Evolutionary conservation across 2,329 filamentous ascomycete species (phyloP).

Genomic region (Ophiocordyceps sinensis): DNA sequence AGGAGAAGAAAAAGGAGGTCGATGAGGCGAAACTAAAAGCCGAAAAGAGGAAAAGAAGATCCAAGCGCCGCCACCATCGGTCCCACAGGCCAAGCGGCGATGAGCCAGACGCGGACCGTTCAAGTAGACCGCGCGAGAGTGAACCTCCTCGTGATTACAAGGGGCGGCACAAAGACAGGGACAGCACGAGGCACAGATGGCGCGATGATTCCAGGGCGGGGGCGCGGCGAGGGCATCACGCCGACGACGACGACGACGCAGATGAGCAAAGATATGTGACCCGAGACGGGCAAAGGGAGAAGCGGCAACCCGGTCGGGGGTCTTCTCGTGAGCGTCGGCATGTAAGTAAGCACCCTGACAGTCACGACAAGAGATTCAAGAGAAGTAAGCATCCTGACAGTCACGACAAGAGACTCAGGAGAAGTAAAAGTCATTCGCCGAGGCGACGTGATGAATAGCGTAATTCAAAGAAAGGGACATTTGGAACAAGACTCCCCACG

Average conservation of each 20-base stretch:
- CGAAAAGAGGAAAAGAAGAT: constrained; percentile 32
- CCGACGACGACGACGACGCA: neutral
- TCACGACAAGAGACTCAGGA: constrained; percentile 10
- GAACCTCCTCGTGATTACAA: constrained; percentile 15
- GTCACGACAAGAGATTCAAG: constrained; percentile 9
- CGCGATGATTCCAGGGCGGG: constrained; percentile 12
- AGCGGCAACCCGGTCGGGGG: neutral
- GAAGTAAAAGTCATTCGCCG: constrained; percentile 31
- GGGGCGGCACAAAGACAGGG: constrained; percentile 6
- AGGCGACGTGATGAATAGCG: constrained; percentile 13
- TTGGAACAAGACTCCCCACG: neutral
- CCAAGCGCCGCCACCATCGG: constrained; percentile 31
- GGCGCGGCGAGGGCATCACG: constrained; percentile 9
- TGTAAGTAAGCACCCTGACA: constrained; percentile 12
- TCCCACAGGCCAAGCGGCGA: constrained; percentile 1
- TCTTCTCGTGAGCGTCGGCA: neutral
- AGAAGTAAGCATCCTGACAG: constrained; percentile 16
- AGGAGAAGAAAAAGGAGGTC: constrained; percentile 84
- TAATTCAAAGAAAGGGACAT: constrained; percentile 8
- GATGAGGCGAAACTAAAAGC: constrained; percentile 46
- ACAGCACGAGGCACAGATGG: constrained; percentile 10
- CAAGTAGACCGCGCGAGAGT: constrained; percentile 22
- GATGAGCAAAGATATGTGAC: neutral
- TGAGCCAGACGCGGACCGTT: constrained; percentile 11
- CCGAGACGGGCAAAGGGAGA: neutral